These are phyloP conservation scores for Apophysomyces trapeziformis DNA, from an alignment of 371 early-diverging fungal genomes.

Conservation along the genomic window DNA sequence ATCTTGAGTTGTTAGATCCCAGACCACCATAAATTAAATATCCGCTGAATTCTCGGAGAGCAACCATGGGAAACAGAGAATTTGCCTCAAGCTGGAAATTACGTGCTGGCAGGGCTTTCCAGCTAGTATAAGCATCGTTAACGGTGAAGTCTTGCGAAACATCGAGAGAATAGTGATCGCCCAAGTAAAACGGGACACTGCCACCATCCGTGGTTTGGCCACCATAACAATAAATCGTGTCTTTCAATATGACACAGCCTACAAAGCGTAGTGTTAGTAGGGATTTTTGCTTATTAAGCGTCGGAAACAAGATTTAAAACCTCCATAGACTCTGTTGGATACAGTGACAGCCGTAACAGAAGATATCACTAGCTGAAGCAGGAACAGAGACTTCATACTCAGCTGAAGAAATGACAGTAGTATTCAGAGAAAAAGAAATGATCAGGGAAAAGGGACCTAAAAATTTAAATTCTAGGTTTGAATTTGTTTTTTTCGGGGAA, in stretches of 20 bases:
- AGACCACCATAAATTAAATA: conserved; percentile 9
- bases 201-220: not conserved
- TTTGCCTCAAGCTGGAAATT: conserved; percentile 9
- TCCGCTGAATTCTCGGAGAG: not conserved
- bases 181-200: not conserved
- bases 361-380: not conserved
- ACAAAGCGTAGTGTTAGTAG: not conserved
- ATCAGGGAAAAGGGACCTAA: no score
- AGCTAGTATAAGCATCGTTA: not conserved
- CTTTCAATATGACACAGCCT: conserved; percentile 11
- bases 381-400: not conserved
- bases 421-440: no score
- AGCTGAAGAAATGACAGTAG: no score
- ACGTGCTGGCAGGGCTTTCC: not conserved
- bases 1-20: conserved; percentile 2
- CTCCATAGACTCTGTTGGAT: not conserved
- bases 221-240: conserved; percentile 17
- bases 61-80: conserved; percentile 1
- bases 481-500: no score
- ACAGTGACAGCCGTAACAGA: not conserved
- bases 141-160: conserved; percentile 2
- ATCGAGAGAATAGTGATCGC: conserved; percentile 7
- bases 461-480: no score
- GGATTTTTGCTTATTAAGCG: not conserved
- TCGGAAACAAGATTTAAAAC: not conserved